These are phyloP conservation scores for Hypoxylon fragiforme DNA, from an alignment of 495 filamentous ascomycete genomes.

Conservation along the genomic window DNA sequence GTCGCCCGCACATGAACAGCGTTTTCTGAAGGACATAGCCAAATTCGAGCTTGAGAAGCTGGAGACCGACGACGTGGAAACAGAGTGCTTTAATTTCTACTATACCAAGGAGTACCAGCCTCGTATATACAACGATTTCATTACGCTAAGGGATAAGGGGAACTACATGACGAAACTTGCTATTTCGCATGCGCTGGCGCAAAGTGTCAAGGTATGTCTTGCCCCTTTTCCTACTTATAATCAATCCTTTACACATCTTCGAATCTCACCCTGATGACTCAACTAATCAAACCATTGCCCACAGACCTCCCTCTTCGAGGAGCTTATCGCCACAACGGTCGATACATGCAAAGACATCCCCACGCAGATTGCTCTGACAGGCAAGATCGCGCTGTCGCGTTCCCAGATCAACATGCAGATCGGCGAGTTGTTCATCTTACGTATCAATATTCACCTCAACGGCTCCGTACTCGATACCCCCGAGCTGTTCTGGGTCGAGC, in stretches of 20 bases:
- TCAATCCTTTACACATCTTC: neutral
- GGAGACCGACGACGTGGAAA: conserved; percentile 82
- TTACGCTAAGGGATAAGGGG: conserved; percentile 84
- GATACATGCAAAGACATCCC: conserved; percentile 87
- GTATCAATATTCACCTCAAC: conserved; percentile 97
- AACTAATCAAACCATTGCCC: conserved; percentile 18
- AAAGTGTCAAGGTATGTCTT: conserved; percentile 77
- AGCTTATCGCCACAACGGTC: conserved; percentile 91
- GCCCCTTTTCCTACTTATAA: neutral
- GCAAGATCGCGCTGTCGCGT: conserved; percentile 81
- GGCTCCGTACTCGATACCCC: conserved; percentile 96
- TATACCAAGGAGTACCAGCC: conserved; percentile 97
- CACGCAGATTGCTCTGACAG: conserved; percentile 84
- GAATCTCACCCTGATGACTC: neutral
- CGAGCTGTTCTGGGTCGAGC: conserved; percentile 98
- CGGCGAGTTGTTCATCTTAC: conserved; percentile 93
- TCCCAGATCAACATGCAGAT: conserved; percentile 97
- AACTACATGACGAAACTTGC: conserved; percentile 98
- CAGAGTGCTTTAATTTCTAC: conserved; percentile 98
- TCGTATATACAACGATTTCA: conserved; percentile 98
- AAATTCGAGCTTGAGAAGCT: conserved; percentile 94
- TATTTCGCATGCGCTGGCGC: conserved; percentile 91
- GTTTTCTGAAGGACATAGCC: conserved; percentile 90
- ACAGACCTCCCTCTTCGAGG: conserved; percentile 95
- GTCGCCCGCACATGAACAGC: conserved; percentile 78